Percentiles rank a stretch among this genome's conserved stretches.
Evolutionary conservation across 1,284 basidiomycete species (phyloP).

Genomic region (Ceratobasidium papillatum): DNA sequence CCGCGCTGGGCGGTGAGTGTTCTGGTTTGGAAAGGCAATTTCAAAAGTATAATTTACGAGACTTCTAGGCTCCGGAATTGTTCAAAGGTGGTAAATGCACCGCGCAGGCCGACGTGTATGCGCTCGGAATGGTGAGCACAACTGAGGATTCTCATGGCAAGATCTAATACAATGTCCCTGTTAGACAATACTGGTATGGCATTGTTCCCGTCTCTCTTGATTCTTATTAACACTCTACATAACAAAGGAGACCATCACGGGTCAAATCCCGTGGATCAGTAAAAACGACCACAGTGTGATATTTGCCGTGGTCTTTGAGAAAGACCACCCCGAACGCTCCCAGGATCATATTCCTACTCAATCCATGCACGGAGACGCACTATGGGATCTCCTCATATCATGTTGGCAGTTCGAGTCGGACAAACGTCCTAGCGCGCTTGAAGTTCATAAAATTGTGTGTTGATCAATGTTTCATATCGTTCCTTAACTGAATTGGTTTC

Average conservation of each 20-base stretch:
- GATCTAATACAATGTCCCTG: neutral
- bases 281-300: neutral
- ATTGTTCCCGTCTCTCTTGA: neutral
- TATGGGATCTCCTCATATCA: neutral
- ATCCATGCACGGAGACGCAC: neutral
- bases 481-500: too few relatives aligned
- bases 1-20: neutral
- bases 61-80: slow-evolving; percentile 9
- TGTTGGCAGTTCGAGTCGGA: neutral
- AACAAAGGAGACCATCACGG: slow-evolving; percentile 12
- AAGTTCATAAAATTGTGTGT: neutral
- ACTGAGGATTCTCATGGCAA: neutral
- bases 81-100: neutral
- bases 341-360: neutral
- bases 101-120: neutral
- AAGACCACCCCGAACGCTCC: neutral
- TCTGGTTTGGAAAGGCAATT: neutral
- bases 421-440: neutral
- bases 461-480: too few relatives aligned
- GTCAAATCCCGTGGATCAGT: neutral
- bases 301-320: neutral
- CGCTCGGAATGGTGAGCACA: slow-evolving; percentile 23
- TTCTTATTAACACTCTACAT: neutral
- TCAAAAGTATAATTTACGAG: neutral
- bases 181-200: slow-evolving; percentile 4